phyloP scores from a whole-genome alignment of 345 rosid genomes.

The Xanthoceras sorbifolium region DNA sequence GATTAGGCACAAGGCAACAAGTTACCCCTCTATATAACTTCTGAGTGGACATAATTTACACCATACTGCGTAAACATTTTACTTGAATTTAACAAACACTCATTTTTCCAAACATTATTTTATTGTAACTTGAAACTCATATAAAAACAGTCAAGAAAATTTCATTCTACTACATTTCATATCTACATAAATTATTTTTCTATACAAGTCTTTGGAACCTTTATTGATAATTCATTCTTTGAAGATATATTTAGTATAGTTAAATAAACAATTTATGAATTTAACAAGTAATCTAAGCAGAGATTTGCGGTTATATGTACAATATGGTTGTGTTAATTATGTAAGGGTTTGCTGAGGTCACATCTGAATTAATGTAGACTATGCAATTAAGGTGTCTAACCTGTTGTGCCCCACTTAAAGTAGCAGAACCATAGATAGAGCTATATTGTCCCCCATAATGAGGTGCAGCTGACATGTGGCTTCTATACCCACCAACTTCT shows the following conservation, averaged over 20 bases:
- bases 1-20: background rate
- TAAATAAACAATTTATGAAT: background rate
- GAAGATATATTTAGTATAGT: background rate
- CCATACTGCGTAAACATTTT: background rate
- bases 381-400: conserved; percentile 29
- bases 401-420: conserved; percentile 67
- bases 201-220: background rate
- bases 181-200: background rate
- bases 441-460: conserved; percentile 77
- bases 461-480: conserved; percentile 53
- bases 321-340: background rate
- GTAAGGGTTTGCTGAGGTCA: background rate
- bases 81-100: no score
- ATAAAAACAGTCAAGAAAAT: background rate
- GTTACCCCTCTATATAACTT: background rate
- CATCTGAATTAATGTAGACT: background rate
- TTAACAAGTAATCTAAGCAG: background rate
- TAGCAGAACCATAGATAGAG: conserved; percentile 61
- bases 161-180: background rate
- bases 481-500: conserved; percentile 67
- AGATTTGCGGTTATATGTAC: background rate
- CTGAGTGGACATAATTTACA: background rate
- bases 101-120: background rate
- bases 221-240: background rate
- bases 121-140: background rate